Base-by-base conservation (phyloP, 2,329 filamentous ascomycete species). In the Lachnellula cervina region DNA sequence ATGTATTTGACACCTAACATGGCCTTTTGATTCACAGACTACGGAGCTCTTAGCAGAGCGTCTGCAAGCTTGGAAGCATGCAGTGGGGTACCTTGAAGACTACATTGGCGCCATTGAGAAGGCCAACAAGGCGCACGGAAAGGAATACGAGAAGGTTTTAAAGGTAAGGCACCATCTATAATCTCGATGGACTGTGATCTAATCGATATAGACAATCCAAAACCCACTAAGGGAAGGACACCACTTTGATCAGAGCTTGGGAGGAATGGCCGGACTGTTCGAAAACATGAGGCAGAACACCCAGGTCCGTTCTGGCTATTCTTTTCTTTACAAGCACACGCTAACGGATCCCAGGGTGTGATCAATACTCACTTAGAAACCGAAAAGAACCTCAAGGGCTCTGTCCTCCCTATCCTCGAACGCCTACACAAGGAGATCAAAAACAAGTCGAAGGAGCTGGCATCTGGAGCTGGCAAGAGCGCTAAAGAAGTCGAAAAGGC, bases 351-450 rank as follows among this genome's bases (percentile, higher is more conserved):
- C 44, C 62, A 96, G 80, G 89, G 87, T 46, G 82, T 97, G 67
- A 84, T 91, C 67, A 96, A 94, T 73, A 87, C 89, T 69, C 93
- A 97, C 72, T 76, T 87, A 65, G 93, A 97, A 72, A 96, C 92
- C 5, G 91, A 94, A 66, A 94, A 94, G 78, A 89, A 85, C 64
- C 80, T 99, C 63, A 96, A 93, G 74, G 87, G 86, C 57, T 86
- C 86, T 14, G 88, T 97, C 32, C 79, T 96, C 19, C 94, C 93
- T 38, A 86, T 93, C 61, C 86, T 99, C 69, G 90, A 95, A 66
- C 88, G 91, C 51, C 79, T 99, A 49, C 92, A 97, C 76, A 87
- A 90, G 71, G 94, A 97, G 72, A 94, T 99, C 78, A 99, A 97
- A 81, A 86, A 88, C 76, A 97, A 97, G 78, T 80, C 83, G 61